Conservation (phyloP, 2,329 filamentous ascomycete species). For the Didymella keratinophila region DNA sequence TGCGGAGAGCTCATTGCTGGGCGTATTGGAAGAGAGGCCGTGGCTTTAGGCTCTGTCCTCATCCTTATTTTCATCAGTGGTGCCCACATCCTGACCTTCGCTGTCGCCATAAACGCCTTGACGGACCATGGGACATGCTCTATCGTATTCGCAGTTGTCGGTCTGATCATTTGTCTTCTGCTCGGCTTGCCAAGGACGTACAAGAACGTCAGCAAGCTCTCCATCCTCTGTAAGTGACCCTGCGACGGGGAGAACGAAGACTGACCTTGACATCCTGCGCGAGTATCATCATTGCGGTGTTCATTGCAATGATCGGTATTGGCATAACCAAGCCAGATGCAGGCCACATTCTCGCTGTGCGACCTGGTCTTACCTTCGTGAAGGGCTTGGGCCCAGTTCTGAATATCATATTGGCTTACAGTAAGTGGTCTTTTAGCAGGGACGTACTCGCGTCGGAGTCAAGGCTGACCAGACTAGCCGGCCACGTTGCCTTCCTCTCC, state of each 20-base stretch:
- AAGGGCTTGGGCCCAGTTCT: constrained; percentile 42
- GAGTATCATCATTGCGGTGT: constrained; percentile 69
- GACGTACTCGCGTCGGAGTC: neutral
- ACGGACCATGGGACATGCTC: constrained; percentile 69
- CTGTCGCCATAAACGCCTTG: constrained; percentile 72
- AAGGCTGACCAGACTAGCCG: constrained; percentile 43
- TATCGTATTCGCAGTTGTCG: constrained; percentile 69
- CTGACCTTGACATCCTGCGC: constrained; percentile 60
- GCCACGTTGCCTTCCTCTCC: constrained; percentile 73
- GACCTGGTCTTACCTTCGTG: constrained; percentile 31
- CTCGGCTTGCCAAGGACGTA: constrained; percentile 69
- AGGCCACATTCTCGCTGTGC: constrained; percentile 38
- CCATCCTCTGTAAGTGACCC: constrained; percentile 60
- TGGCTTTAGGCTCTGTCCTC: constrained; percentile 68
- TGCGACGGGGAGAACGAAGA: neutral
- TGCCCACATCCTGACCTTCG: constrained; percentile 75
- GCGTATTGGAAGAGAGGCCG: constrained; percentile 66
- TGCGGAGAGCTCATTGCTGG: constrained; percentile 70
- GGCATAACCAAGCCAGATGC: constrained; percentile 59
- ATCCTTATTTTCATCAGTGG: constrained; percentile 74
- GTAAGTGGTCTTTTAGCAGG: constrained; percentile 39
- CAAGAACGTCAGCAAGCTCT: constrained; percentile 68
- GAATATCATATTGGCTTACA: constrained; percentile 77
- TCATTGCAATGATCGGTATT: constrained; percentile 72
- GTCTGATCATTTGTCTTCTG: constrained; percentile 65